phyloP scores from a whole-genome alignment of 331 rosid species.

The Malus hybrid region DNA sequence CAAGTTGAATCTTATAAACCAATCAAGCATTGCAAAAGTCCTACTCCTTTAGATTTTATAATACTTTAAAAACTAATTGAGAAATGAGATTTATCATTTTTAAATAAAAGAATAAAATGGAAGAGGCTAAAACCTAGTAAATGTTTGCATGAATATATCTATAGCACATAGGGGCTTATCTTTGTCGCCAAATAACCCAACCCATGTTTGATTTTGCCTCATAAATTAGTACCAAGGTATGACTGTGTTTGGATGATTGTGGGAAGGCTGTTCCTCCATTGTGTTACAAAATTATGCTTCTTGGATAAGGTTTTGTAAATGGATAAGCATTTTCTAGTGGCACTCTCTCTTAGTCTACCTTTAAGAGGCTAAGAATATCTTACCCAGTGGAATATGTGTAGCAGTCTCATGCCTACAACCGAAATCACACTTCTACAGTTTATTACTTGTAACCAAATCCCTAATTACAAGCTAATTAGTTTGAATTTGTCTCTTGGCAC shows the following conservation, averaged over 20 bases:
- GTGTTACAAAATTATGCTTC: constrained; percentile 24
- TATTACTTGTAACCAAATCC: neutral
- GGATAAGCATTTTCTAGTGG: constrained; percentile 1
- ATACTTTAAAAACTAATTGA: neutral
- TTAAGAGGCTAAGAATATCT: too few species aligned
- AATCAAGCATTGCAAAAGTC: constrained; percentile 19
- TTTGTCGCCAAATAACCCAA: constrained; percentile 20
- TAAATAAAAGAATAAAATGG: neutral
- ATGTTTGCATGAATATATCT: constrained; percentile 5
- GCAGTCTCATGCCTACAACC: neutral
- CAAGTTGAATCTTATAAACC: constrained; percentile 13
- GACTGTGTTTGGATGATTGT: constrained; percentile 16
- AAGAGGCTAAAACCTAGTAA: too few species aligned
- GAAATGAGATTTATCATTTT: neutral
- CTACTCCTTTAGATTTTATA: neutral
- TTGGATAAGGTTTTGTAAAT: constrained; percentile 17
- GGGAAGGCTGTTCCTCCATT: constrained; percentile 26
- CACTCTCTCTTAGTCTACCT: neutral
- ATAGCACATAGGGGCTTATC: constrained; percentile 4
- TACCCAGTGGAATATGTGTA: neutral
- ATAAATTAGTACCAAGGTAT: constrained; percentile 21
- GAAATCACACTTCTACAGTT: neutral
- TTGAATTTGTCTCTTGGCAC: neutral
- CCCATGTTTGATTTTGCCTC: constrained; percentile 23
- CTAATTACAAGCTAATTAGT: neutral